Base-by-base conservation (phyloP, 2,329 filamentous ascomycete genomes). In the Huntiella bhutanensis region DNA sequence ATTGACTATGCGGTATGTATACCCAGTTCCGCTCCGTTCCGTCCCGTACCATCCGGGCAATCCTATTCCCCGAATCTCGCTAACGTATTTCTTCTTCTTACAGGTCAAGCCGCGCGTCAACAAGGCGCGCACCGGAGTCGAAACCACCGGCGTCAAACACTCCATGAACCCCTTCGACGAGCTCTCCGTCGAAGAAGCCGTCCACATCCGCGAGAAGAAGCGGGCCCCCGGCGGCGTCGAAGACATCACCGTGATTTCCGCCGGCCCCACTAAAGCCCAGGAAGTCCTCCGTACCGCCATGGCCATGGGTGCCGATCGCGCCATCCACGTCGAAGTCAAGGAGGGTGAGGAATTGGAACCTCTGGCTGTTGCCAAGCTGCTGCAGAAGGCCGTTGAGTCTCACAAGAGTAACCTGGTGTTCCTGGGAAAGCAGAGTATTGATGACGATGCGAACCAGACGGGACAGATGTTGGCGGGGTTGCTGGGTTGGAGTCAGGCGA, bases 111-210 rank as follows among this genome's bases (percentile, higher is more conserved):
- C 75, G 48, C 73, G 75, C 54, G 73, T 80, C 61, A 80, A 80
- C 68, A 79, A 77, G 62, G 65, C 75, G 56, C 71, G 75, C 64
- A 95, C 88, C 51, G 88, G 77, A 59, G 81, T 98, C 64, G 88
- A 95, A 66, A 94, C 83, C 47, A 72, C 80, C 53, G 83, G 83
- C 55, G 86, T 96, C 58, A 96, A 96, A 67, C 88, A 96, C 73
- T 87, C 80, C 61, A 88, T 98, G 76, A 98, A 96, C 71, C 91
- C 91, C 15, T 98, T 98, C 66, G 91, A 98, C 70, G 91, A 98
- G 64, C 82, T 98, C 58, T 92, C 86, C 38, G 78, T 98, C 62
- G 91, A 98, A 67, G 91, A 96, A 68, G 84, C 87, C 44, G 83
- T 95, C 44, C 85, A 84, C 36, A 81, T 98, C 59, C 87, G 91